Conservation (phyloP, 495 filamentous ascomycete species). For the Penicillium chermesinum region DNA sequence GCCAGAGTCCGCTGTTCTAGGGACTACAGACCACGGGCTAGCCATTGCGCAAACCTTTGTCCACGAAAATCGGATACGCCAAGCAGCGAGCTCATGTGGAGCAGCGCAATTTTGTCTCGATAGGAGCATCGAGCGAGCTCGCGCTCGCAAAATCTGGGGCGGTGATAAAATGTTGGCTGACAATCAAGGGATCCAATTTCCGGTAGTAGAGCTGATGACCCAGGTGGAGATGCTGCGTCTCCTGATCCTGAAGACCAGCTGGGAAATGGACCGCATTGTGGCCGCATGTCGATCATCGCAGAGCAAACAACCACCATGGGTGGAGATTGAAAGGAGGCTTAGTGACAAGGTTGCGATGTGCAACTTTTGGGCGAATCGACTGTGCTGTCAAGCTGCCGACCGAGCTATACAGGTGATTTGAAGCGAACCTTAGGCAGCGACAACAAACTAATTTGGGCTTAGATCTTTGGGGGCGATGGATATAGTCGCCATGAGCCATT, state of each 20-base stretch:
- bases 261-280: slow-evolving; percentile 53
- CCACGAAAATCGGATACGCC: slow-evolving; percentile 57
- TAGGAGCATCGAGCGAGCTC: slow-evolving; percentile 48
- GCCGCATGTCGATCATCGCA: slow-evolving; percentile 12
- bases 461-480: slow-evolving; percentile 50
- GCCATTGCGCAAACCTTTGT: slow-evolving; percentile 57
- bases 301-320: slow-evolving; percentile 1
- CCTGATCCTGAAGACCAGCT: slow-evolving; percentile 55
- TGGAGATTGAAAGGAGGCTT: slow-evolving; percentile 45
- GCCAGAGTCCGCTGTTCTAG: slow-evolving; percentile 43
- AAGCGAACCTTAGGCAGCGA: no score
- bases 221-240: slow-evolving; percentile 56
- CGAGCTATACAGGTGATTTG: slow-evolving; percentile 48
- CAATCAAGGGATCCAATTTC: slow-evolving; percentile 59
- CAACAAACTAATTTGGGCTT: not conserved
- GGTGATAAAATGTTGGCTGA: slow-evolving; percentile 40
- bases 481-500: slow-evolving; percentile 45
- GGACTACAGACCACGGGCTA: slow-evolving; percentile 42
- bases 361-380: slow-evolving; percentile 58
- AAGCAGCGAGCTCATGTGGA: slow-evolving; percentile 55
- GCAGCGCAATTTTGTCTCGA: slow-evolving; percentile 53
- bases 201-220: slow-evolving; percentile 54
- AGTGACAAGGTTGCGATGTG: slow-evolving; percentile 58
- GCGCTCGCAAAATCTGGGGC: slow-evolving; percentile 48
- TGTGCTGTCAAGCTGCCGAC: slow-evolving; percentile 55